Base-by-base conservation (phyloP, 164 flowering plant species). In the Macadamia tetraphylla region DNA sequence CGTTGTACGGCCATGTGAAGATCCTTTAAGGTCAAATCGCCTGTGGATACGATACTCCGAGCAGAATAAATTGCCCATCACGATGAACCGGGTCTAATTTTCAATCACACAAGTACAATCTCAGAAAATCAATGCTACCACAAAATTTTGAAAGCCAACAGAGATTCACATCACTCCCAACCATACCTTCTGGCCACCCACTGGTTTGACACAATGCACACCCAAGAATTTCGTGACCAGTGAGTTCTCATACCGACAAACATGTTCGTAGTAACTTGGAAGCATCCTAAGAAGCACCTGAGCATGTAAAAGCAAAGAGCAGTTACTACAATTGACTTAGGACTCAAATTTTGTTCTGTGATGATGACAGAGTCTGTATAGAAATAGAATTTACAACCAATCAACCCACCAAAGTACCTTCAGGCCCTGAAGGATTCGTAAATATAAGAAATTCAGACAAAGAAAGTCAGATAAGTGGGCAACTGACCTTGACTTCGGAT, bases 261-360 rank as follows among this genome's bases (percentile, higher is more conserved):
- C 84, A 67, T 88, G 94, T 65, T 81, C 75, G 59, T 87, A 83
- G 70, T 88, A 88, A 73, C 89, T 87, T 62, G 82, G 81, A 78
- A 88, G 94, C 94, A 88, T 88, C 74, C 82, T 74, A 62, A 85
- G 74, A 30, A 88, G 89, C 64, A 88, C 94, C 94, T 88, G 81
- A 58, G 63, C 61, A 70, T 7, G 23, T 29, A 70, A 4, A 13
- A 68, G 17, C 29, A 57, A 61, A 53, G 1, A 9, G 48, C 48
- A 9, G 40, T n/a, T 9, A 44, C 9, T 3, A 42, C 23, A 48
- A 62, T 40, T n/a, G 15, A n/a, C 49, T 40, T 8, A 40, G 51
- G 48, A 40, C 42, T 58, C 32, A 29, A 6, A 43, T 6, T 43
- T 23, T 43, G 9, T 43, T 9, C 9, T 43, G 48, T 43, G 6